phyloP scores from a whole-genome alignment of 441 rosid genomes.

The Brassica hybrid region DNA sequence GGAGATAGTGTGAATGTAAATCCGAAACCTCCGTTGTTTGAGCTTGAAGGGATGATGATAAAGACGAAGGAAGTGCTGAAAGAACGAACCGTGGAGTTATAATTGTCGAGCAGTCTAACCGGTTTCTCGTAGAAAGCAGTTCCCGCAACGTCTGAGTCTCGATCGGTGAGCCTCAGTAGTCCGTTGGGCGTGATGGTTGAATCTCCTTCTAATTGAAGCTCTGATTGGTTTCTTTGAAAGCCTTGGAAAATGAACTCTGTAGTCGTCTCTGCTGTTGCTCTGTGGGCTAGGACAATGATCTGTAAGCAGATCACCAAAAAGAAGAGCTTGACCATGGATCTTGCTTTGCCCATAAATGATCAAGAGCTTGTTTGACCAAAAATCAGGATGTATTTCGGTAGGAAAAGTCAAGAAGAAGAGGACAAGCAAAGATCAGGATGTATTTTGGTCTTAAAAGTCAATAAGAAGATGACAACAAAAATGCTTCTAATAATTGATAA shows the following conservation, averaged over 20 bases:
- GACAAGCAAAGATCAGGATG: neutral
- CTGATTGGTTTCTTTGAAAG: neutral
- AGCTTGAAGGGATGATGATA: constrained; percentile 1
- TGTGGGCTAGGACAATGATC: neutral
- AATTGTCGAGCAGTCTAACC: neutral
- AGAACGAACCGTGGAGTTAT: neutral
- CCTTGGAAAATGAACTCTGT: neutral
- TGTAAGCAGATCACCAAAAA: neutral
- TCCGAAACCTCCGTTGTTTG: neutral
- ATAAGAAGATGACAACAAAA: constrained; percentile 4
- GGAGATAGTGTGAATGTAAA: constrained; percentile 1
- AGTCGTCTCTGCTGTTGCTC: neutral
- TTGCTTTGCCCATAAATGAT: neutral
- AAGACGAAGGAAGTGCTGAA: neutral
- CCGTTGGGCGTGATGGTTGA: neutral
- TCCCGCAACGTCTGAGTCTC: neutral
- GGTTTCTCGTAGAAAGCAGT: neutral
- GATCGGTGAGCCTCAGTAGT: neutral
- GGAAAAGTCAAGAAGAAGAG: neutral
- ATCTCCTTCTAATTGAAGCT: neutral
- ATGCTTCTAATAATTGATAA: neutral
- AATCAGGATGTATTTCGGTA: neutral
- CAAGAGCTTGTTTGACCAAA: neutral
- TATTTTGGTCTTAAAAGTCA: neutral
- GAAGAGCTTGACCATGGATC: neutral